phyloP scores from a whole-genome alignment of 2,329 filamentous ascomycete genomes.

The Aspergillus sp. region DNA sequence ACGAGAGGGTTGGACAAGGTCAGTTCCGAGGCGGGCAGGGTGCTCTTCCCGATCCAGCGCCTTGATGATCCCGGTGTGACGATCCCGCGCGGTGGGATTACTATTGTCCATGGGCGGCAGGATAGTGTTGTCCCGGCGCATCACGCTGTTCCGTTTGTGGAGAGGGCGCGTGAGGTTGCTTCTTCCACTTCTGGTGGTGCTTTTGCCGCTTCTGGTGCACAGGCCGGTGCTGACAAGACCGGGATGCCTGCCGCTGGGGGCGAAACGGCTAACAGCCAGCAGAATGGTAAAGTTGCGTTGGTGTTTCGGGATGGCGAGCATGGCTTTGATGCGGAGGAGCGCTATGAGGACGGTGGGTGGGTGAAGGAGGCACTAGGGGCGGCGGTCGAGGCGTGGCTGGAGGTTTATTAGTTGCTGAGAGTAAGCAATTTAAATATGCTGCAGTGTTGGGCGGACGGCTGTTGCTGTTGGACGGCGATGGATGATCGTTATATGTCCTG shows the following conservation, averaged over 20 bases:
- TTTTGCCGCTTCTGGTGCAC: too few species aligned
- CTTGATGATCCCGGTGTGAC: conserved; percentile 25
- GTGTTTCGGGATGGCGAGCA: conserved; percentile 34
- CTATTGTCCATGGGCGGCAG: conserved; percentile 35
- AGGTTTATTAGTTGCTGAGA: not conserved
- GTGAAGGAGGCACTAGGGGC: conserved; percentile 26
- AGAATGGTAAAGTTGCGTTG: conserved; percentile 24
- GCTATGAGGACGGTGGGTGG: conserved; percentile 27
- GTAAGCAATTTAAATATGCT: too few species aligned
- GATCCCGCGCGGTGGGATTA: conserved; percentile 32
- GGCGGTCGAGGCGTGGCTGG: conserved; percentile 29
- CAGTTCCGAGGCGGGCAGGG: not conserved
- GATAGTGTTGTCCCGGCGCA: conserved; percentile 33
- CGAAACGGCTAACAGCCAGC: too few species aligned
- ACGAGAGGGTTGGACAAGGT: conserved; percentile 14
- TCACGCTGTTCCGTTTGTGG: conserved; percentile 30
- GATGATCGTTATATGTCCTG: too few species aligned
- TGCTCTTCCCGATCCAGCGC: conserved; percentile 29
- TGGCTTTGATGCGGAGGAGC: conserved; percentile 34
- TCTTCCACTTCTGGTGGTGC: too few species aligned
- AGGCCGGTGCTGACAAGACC: too few species aligned
- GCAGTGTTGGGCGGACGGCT: too few species aligned
- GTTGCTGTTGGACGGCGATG: too few species aligned
- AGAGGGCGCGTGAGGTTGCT: conserved; percentile 17
- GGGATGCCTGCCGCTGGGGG: too few species aligned